Base-by-base conservation (phyloP, 495 filamentous ascomycete genomes). In the Talaromyces ruber region DNA sequence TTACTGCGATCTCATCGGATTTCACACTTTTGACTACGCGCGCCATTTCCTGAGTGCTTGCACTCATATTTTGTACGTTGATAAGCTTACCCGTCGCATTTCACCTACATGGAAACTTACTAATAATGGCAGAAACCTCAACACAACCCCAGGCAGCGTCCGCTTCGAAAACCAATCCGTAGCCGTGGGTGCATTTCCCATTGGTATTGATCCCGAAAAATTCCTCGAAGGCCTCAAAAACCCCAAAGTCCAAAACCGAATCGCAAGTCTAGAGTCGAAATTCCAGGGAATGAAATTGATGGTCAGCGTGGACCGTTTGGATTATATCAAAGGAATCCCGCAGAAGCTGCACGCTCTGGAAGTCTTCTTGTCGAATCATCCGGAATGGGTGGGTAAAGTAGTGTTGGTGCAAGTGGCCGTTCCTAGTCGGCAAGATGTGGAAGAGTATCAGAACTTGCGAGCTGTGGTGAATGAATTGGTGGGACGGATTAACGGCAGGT, bases 321-420 rank as follows among this genome's bases (percentile, higher is more conserved):
- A 98, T 70, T 97, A 98, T 72, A 96, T 97, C 81, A 98, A 98
- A 72, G 93, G 94, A 59, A 90, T 98, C 22, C 93, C 93, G 0
- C 94, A 98, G 72, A 98, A 98, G 72, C 80, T 98, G 6, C 93
- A 97, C 66, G 92, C 93, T 4, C 84, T 97, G 12, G 93, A 98
- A 73, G 90, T 97, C 4, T 97, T 98, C 78, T 83, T 98, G 30
- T 94, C 90, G 11, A 93, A 97, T 64, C 92, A 98, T 65, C 93
- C 93, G 3, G 93, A 98, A 75, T 96, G 92, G 92, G 91, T 97
- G 58, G 93, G 93, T 50, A 96, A 96, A 74, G 92, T 98, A n/a
- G 92, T 97, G 7, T 82, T 98, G 8, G 91, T 98, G 5, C 93
- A 98, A 73, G 93, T 98, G 12, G 93, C 93, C 3, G 92, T 98